A percentile compares a stretch with the other conserved stretches of the same genome.
These are phyloP conservation scores for Phytopythium delawarense DNA, from an alignment of 352 stramenopile species.

Conservation along the genomic window DNA sequence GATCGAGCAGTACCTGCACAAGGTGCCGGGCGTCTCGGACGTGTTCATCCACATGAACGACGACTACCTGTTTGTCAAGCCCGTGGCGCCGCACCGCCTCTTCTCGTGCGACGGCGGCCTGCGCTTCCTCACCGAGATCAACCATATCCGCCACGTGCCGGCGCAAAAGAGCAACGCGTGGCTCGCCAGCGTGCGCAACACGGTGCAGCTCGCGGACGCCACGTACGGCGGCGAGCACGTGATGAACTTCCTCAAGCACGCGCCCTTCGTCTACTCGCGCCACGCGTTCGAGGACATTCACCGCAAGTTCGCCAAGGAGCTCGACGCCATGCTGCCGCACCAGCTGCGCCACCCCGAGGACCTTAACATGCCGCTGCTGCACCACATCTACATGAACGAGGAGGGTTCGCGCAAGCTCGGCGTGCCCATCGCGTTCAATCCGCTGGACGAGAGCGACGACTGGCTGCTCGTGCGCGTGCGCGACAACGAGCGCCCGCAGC, in stretches of 20 bases:
- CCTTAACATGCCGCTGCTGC: slow-evolving; percentile 78
- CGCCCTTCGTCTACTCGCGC: slow-evolving; percentile 78
- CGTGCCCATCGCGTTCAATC: slow-evolving; percentile 28
- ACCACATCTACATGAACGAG: slow-evolving; percentile 86
- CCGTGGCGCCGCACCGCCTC: slow-evolving; percentile 70
- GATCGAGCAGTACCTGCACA: slow-evolving; percentile 87
- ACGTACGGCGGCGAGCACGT: slow-evolving; percentile 82
- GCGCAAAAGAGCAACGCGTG: slow-evolving; percentile 62
- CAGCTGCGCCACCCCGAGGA: slow-evolving; percentile 66
- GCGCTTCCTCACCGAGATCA: slow-evolving; percentile 74
- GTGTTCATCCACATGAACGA: slow-evolving; percentile 90
- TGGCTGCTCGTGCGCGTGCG: slow-evolving; percentile 74
- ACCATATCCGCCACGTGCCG: slow-evolving; percentile 74
- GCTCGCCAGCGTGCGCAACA: slow-evolving; percentile 79
- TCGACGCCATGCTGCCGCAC: slow-evolving; percentile 53
- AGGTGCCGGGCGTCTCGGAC: slow-evolving; percentile 80
- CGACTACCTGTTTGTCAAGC: slow-evolving; percentile 88
- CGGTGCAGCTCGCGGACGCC: slow-evolving; percentile 54
- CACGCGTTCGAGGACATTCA: slow-evolving; percentile 71
- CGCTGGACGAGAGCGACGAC: slow-evolving; percentile 55
- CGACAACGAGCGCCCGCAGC: slow-evolving; percentile 42
- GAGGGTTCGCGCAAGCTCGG: slow-evolving; percentile 51
- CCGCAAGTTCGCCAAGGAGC: slow-evolving; percentile 48
- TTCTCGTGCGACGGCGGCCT: slow-evolving; percentile 83
- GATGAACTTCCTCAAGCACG: slow-evolving; percentile 86